These are phyloP conservation scores for Colletotrichum ledebouriae DNA, from an alignment of 2,329 filamentous ascomycete species.

Conservation along the genomic window DNA sequence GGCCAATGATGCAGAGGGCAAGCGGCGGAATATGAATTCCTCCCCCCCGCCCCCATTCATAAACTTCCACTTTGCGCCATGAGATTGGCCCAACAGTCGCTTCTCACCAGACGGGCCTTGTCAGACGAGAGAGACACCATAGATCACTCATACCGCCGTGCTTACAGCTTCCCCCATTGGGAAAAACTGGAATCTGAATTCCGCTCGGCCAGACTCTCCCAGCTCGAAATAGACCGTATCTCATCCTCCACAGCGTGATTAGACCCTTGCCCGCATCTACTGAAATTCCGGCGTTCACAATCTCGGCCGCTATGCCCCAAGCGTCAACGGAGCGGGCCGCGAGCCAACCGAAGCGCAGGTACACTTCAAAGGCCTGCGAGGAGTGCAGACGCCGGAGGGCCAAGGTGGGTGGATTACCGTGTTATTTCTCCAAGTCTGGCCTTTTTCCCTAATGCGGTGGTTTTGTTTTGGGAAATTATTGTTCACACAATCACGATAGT, in stretches of 20 bases:
- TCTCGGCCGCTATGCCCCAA: conserved; percentile 28
- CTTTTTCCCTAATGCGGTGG: no score
- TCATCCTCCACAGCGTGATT: neutral
- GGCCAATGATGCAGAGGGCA: conserved; percentile 26
- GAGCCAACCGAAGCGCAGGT: conserved; percentile 42
- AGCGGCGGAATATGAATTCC: conserved; percentile 39
- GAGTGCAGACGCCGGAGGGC: conserved; percentile 53
- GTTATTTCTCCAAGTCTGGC: neutral
- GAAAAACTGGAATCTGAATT: conserved; percentile 3
- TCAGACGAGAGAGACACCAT: conserved; percentile 13
- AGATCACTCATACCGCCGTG: neutral
- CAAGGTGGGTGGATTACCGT: conserved; percentile 47
- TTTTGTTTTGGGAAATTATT: no score
- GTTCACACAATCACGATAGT: conserved; percentile 45
- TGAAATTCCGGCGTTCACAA: neutral
- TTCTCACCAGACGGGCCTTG: conserved; percentile 8
- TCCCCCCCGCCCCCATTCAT: conserved; percentile 12
- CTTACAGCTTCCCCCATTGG: neutral
- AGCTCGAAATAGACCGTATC: neutral
- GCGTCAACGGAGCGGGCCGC: conserved; percentile 32
- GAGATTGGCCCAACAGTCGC: conserved; percentile 25
- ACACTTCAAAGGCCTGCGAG: conserved; percentile 51
- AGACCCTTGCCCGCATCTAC: conserved; percentile 23
- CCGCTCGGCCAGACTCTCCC: neutral
- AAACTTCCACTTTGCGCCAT: conserved; percentile 4